Base-by-base conservation (phyloP, 2,329 filamentous ascomycete species). In the Fusarium kyushuense region DNA sequence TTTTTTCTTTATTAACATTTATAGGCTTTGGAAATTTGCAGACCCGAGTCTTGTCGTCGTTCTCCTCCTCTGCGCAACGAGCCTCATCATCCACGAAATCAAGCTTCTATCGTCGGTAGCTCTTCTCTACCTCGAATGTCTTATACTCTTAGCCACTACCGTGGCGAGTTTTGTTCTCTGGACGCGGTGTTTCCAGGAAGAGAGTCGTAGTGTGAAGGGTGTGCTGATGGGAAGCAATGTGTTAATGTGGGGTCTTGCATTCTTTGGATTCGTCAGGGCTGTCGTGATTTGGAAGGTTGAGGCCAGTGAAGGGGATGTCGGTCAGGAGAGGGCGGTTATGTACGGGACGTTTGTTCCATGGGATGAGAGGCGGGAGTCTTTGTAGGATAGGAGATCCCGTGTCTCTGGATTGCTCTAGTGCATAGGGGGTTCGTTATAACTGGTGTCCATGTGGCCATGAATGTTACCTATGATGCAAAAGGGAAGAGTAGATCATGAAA, bases 231-330 rank as follows among this genome's bases (percentile, higher is more conserved):
- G 75, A 3, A 72, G 75, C 23, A 67, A 70, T n/a, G 52, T 70
- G 9, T 41, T 76, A 38, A 67, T 78, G 49, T 74, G 74, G 69
- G 76, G 72, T 2, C 60, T 73, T 42, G 72, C 69, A 1, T 32
- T 74, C 21, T 64, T 77, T 32, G 76, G 71, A 16, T 79, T 79
- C 32, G 36, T 70, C 42, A 67, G 77, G 21, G 73, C 74, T 0
- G 74, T 64, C 35, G 65, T 74, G 8, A 46, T 78, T 3, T 78
- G 76, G 75, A 75, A 60, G 54, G 47, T 65, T 7, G 69, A 72
- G 14, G 13, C 23, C 4, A 21, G 17, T 11, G 64, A 65, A 6
- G 58, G 67, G 6, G 58, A 54, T 5, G n/a, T 30, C 29, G 54
- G 47, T 29, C 41, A 30, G 27, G 25, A 54, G 51, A 63, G 58